phyloP scores from a whole-genome alignment of 306 rosid genomes.

The Carpinus fangiana region DNA sequence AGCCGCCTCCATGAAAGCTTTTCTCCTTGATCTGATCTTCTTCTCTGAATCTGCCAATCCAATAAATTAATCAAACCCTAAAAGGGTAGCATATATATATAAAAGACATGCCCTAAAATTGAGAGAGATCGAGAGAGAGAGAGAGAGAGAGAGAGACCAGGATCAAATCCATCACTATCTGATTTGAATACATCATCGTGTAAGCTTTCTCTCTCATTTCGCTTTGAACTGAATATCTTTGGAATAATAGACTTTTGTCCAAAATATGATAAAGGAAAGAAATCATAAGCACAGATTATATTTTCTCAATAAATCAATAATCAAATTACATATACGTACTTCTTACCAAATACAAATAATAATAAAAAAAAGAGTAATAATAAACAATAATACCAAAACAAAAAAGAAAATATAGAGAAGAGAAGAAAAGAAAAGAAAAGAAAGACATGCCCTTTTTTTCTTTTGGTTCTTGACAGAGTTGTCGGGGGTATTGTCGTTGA shows the following conservation, averaged over 20 bases:
- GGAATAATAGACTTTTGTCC: slow-evolving; percentile 66
- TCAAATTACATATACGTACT: neutral
- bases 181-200: slow-evolving; percentile 53
- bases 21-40: slow-evolving; percentile 52
- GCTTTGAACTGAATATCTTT: slow-evolving; percentile 71
- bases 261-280: neutral
- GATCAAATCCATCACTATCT: slow-evolving; percentile 41
- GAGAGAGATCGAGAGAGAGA: neutral
- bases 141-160: slow-evolving; percentile 33
- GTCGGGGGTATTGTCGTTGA: slow-evolving; percentile 20
- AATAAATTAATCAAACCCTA: neutral
- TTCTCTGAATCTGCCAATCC: slow-evolving; percentile 46
- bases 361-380: neutral
- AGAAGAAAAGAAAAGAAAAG: too few relatives aligned
- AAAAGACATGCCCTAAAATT: neutral
- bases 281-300: neutral
- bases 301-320: neutral
- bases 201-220: slow-evolving; percentile 44
- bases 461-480: slow-evolving; percentile 50
- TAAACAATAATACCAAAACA: neutral
- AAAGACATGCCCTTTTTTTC: slow-evolving; percentile 56
- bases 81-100: too few relatives aligned
- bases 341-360: neutral
- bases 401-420: neutral
- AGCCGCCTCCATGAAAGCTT: slow-evolving; percentile 46